Evolutionary conservation across 495 filamentous ascomycete genomes (phyloP).

Genomic region (Aspergillus haitiensis): DNA sequence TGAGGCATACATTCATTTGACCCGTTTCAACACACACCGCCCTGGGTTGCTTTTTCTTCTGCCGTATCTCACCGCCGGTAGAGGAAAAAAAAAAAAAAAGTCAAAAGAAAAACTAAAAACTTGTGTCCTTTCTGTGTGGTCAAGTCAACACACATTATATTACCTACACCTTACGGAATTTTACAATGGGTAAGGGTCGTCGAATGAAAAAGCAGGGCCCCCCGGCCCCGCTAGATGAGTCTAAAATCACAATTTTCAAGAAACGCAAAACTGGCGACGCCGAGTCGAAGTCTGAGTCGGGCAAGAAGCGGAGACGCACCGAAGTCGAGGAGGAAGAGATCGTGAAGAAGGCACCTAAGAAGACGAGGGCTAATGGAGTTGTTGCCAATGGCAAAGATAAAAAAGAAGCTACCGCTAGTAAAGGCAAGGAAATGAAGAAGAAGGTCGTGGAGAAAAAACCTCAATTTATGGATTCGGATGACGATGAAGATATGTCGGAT

Average conservation of each 20-base stretch:
- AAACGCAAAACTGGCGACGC: conserved; percentile 72
- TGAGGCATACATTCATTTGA: conserved; percentile 20
- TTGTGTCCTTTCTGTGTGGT: background rate
- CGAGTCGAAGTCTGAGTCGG: conserved; percentile 45
- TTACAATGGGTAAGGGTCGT: conserved; percentile 81
- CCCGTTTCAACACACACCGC: conserved; percentile 32
- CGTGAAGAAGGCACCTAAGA: conserved; percentile 40
- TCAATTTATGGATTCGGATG: conserved; percentile 48
- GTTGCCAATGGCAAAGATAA: conserved; percentile 38
- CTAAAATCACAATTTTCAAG: conserved; percentile 66
- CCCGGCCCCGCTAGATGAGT: conserved; percentile 78
- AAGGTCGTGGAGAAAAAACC: conserved; percentile 37
- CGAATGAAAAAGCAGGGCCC: conserved; percentile 95
- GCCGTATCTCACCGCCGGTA: conserved; percentile 36
- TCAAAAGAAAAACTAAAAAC: conserved; percentile 28
- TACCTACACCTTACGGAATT: conserved; percentile 3
- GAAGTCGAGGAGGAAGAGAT: conserved; percentile 42
- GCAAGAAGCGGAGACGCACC: conserved; percentile 69
- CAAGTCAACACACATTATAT: conserved; percentile 25
- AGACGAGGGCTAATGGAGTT: conserved; percentile 48
- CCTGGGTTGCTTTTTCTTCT: conserved; percentile 26
- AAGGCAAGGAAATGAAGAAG: conserved; percentile 31
- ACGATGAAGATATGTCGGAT: conserved; percentile 24
- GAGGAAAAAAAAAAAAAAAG: conserved; percentile 34
- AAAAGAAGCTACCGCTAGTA: conserved; percentile 11